phyloP scores from a whole-genome alignment of 805 yeast species.

The Saccharomycopsis javanensis region DNA sequence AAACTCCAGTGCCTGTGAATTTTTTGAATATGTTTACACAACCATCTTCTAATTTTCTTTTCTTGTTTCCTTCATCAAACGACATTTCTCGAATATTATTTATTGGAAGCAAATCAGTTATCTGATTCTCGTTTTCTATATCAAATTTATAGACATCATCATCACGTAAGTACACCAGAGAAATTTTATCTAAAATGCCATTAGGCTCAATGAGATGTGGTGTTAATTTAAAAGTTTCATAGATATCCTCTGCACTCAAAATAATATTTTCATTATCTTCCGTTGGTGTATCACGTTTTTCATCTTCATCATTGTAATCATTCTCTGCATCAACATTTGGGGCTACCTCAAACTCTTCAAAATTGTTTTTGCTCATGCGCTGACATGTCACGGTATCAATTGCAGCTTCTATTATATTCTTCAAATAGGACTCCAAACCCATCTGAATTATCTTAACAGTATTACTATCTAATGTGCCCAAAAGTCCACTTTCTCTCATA shows the following conservation, averaged over 20 bases:
- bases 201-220: conserved; percentile 64
- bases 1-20: conserved; percentile 1
- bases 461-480: conserved; percentile 69
- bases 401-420: conserved; percentile 61
- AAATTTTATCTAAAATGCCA: conserved; percentile 47
- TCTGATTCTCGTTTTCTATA: conserved; percentile 22
- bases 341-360: conserved; percentile 21
- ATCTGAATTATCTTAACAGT: conserved; percentile 66
- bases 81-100: conserved; percentile 15
- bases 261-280: conserved; percentile 26
- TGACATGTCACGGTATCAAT: conserved; percentile 63
- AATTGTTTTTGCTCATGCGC: conserved; percentile 34
- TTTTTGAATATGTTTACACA: neutral
- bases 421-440: conserved; percentile 79
- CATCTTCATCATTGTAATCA: conserved; percentile 1
- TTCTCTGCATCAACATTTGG: conserved; percentile 15
- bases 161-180: conserved; percentile 42
- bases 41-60: conserved; percentile 8
- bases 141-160: conserved; percentile 36
- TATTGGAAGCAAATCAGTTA: conserved; percentile 23
- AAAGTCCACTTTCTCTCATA: conserved; percentile 81
- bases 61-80: neutral
- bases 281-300: conserved; percentile 19
- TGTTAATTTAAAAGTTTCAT: conserved; percentile 50
- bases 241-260: conserved; percentile 56